Conservation (phyloP, 2,329 filamentous ascomycete genomes). For the Claviceps spartinae region DNA sequence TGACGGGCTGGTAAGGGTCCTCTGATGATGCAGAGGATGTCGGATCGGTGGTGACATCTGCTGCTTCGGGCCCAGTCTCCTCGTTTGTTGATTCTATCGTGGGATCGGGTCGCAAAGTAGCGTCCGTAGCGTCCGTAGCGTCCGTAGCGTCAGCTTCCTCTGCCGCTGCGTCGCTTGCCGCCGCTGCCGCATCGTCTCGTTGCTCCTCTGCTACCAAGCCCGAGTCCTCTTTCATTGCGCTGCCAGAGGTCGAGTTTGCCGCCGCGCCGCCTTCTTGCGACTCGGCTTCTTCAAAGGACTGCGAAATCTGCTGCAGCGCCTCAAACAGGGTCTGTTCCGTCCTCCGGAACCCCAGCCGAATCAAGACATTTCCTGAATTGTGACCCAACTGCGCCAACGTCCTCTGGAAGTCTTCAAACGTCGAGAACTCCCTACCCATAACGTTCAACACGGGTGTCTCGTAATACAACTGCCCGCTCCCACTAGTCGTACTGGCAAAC, state of each 20-base stretch:
- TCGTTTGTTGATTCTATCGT: constrained; percentile 10
- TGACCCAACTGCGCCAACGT: constrained; percentile 77
- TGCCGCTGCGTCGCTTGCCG: constrained; percentile 7
- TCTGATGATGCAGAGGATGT: constrained; percentile 4
- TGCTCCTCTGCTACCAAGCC: not conserved
- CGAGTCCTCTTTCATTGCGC: constrained; percentile 4
- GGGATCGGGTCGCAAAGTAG: constrained; percentile 1
- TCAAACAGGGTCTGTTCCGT: constrained; percentile 71
- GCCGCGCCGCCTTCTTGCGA: constrained; percentile 8
- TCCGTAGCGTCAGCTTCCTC: not conserved
- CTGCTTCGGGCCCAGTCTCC: constrained; percentile 2
- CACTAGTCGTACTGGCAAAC: constrained; percentile 46
- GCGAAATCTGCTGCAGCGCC: constrained; percentile 68
- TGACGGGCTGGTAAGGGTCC: constrained; percentile 38
- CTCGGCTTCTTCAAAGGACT: constrained; percentile 49
- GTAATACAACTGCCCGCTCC: constrained; percentile 70
- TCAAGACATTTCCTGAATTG: constrained; percentile 66
- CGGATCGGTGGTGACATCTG: not conserved
- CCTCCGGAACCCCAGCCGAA: constrained; percentile 63
- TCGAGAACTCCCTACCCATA: constrained; percentile 65
- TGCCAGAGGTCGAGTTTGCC: constrained; percentile 1
- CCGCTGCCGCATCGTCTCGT: constrained; percentile 13
- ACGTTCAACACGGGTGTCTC: constrained; percentile 76
- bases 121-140: not conserved
- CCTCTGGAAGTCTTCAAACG: constrained; percentile 75